phyloP scores from a whole-genome alignment of 2,329 filamentous ascomycete genomes.

The Pseudophaeomoniella oleicola region DNA sequence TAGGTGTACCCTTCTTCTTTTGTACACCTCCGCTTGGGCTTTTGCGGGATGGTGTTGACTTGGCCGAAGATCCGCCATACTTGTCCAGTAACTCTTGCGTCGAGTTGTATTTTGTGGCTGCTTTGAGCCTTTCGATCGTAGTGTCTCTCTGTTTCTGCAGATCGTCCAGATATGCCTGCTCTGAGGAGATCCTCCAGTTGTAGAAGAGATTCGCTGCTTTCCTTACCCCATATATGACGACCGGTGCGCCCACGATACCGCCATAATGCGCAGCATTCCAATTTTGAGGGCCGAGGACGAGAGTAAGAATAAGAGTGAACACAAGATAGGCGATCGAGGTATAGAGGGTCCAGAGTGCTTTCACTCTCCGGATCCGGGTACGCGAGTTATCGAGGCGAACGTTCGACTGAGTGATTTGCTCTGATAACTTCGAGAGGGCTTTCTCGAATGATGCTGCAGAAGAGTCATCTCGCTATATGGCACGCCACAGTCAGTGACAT shows the following conservation, averaged over 20 bases:
- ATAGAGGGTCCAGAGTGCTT: constrained; percentile 81
- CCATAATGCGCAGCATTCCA: constrained; percentile 67
- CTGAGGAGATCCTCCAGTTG: constrained; percentile 61
- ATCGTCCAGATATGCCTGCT: constrained; percentile 55
- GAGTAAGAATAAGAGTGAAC: constrained; percentile 62
- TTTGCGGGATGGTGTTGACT: constrained; percentile 16
- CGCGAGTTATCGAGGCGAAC: constrained; percentile 59
- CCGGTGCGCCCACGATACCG: constrained; percentile 61
- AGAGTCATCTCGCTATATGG: constrained; percentile 52
- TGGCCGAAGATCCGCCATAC: constrained; percentile 57
- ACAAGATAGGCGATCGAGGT: constrained; percentile 81
- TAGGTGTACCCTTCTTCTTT: constrained; percentile 16
- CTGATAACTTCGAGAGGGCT: constrained; percentile 64
- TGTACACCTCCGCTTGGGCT: constrained; percentile 9
- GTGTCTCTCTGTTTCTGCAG: constrained; percentile 65
- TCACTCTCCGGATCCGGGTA: constrained; percentile 59
- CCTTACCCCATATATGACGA: constrained; percentile 67
- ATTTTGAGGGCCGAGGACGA: constrained; percentile 73
- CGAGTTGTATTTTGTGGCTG: constrained; percentile 89
- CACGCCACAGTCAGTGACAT: neutral
- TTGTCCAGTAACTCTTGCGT: constrained; percentile 88
- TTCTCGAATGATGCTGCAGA: constrained; percentile 91
- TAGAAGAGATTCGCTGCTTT: constrained; percentile 55
- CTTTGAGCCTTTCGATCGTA: constrained; percentile 89
- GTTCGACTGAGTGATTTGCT: constrained; percentile 65